Base-by-base conservation (phyloP, 345 rosid species). In the Toxicodendron radicans region DNA sequence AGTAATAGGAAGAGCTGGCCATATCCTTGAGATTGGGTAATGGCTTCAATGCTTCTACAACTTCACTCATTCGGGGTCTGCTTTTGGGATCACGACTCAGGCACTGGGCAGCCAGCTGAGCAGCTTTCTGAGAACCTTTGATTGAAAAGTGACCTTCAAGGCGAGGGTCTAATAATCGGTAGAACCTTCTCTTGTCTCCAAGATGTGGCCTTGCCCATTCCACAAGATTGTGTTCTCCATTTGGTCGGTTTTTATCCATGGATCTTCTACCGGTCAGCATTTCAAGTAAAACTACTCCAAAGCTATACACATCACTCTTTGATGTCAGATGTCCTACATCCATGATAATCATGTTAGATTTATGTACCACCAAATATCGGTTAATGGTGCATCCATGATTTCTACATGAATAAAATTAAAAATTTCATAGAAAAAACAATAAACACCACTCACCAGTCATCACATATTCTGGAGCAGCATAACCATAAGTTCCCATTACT, bases 161-260 rank as follows among this genome's bases (percentile, higher is more conserved):
- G 18, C 94, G 98, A 73, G 99, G 93, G 64, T 95, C 99, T 18
- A 95, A 73, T 63, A 95, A 72, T 53, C 94, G 80, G 75, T 81
- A 91, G 79, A 88, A 88, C 80, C 89, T 84, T 79, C 86, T 91
- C 83, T 79, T 91, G 85, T 95, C 97, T 52, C 82, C 87, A 43
- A 95, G 90, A 89, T 87, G 90, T 2, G 94, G 99, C 74, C 91
- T 90, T 43, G 96, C 97, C 94, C 97, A 95, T 85, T 91, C 97
- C 0, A 91, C 99, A 27, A 95, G 94, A 83, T 91, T 94, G 77
- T 92, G 95, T 79, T 94, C 97, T 71, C 97, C 97, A 59, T 94
- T 92, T 16, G 97, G 97, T 10, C 98, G 90, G 79, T 83, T 91
- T 81, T 92, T 94, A 82, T 94, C 98, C 84, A 94, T 94, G 18